Percentiles rank a stretch among this genome's conserved stretches.
Conservation (phyloP, 78 protist genomes). For the Planoprotostelium fungivorum region DNA sequence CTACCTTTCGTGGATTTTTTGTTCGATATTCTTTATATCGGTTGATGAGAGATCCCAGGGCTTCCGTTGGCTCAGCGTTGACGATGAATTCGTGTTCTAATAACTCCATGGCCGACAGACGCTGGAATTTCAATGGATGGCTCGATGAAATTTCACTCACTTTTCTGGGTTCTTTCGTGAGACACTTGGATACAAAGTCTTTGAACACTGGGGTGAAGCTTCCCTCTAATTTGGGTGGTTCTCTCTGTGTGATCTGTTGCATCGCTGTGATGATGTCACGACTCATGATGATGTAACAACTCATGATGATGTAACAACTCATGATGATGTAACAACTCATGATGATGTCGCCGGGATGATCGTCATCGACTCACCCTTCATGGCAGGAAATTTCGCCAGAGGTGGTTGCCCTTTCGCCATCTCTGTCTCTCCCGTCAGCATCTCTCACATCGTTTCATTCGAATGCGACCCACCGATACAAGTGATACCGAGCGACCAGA, state of each 20-base stretch:
- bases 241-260: not conserved
- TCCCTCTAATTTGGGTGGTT: not conserved
- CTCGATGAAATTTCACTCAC: too few species aligned
- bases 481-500: constrained; percentile 87
- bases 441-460: not conserved
- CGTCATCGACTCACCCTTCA: not conserved
- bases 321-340: not conserved
- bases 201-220: not conserved
- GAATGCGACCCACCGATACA: constrained; percentile 70
- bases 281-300: too few species aligned
- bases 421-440: not conserved
- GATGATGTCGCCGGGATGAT: not conserved
- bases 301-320: not conserved
- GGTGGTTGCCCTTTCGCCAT: not conserved
- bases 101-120: constrained; percentile 40
- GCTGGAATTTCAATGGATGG: not conserved
- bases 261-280: too few species aligned
- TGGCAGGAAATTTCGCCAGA: not conserved
- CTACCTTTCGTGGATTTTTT: not conserved
- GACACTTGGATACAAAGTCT: constrained; percentile 46
- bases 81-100: constrained; percentile 5
- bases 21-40: not conserved
- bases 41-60: not conserved
- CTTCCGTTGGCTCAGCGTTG: not conserved
- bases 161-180: constrained; percentile 38